phyloP scores from a whole-genome alignment of 2,329 filamentous ascomycete species.

The Fusarium graminum region DNA sequence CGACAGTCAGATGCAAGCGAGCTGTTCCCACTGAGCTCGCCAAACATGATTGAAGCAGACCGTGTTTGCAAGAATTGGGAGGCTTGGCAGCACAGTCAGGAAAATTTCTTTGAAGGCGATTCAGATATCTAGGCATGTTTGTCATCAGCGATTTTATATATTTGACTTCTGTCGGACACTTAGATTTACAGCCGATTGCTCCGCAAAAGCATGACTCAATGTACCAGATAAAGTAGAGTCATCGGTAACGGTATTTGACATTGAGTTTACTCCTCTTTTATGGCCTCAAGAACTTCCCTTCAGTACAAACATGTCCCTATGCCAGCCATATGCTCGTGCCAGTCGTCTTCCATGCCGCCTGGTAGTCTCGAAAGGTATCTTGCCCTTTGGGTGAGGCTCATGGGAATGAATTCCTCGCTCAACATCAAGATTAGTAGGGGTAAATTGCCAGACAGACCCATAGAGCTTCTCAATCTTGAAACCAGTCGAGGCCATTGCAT shows the following conservation, averaged over 20 bases:
- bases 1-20: slow-evolving; percentile 30
- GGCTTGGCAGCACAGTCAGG: slow-evolving; percentile 18
- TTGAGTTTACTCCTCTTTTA: not conserved
- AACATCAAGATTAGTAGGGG: not conserved
- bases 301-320: slow-evolving; percentile 5
- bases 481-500: not conserved
- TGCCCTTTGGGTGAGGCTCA: not conserved
- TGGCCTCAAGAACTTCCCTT: too few relatives aligned
- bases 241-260: too few relatives aligned
- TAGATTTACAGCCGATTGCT: too few relatives aligned
- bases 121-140: slow-evolving; percentile 11
- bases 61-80: slow-evolving; percentile 26
- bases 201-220: too few relatives aligned
- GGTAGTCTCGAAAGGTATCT: slow-evolving; percentile 4
- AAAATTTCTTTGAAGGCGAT: slow-evolving; percentile 34
- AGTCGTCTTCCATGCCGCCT: slow-evolving; percentile 9
- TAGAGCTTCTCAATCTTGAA: slow-evolving; percentile 9
- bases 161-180: too few relatives aligned
- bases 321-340: slow-evolving; percentile 5
- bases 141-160: too few relatives aligned
- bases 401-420: slow-evolving; percentile 11
- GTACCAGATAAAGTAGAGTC: too few relatives aligned
- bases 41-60: slow-evolving; percentile 26
- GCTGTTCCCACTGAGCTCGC: slow-evolving; percentile 3
- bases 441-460: slow-evolving; percentile 15